Evolutionary conservation across 2,329 filamentous ascomycete species (phyloP).

Genomic region (Conoideocrella luteorostrata): DNA sequence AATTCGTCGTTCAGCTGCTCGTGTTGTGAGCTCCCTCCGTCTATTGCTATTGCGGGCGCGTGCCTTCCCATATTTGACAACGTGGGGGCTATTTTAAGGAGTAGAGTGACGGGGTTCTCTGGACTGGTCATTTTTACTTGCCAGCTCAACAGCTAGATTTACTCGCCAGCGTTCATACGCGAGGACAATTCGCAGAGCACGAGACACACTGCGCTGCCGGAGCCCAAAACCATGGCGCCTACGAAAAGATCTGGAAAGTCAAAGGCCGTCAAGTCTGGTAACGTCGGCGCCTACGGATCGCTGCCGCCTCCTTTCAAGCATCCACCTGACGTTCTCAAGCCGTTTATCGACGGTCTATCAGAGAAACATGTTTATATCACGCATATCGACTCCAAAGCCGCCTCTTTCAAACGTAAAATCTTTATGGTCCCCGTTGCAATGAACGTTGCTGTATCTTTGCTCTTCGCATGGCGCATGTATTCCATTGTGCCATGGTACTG

Average conservation of each 20-base stretch:
- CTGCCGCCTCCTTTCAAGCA: slow-evolving; percentile 62
- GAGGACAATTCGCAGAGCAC: background rate
- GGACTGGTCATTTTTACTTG: background rate
- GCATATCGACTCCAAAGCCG: slow-evolving; percentile 69
- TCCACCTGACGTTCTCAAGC: slow-evolving; percentile 54
- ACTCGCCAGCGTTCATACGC: background rate
- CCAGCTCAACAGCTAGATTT: background rate
- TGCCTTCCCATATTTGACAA: too few relatives aligned
- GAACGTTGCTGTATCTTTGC: slow-evolving; percentile 59
- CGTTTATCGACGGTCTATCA: slow-evolving; percentile 62
- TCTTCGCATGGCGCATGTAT: slow-evolving; percentile 64
- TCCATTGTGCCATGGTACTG: slow-evolving; percentile 68
- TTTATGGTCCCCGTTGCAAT: slow-evolving; percentile 73
- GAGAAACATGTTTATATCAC: slow-evolving; percentile 71
- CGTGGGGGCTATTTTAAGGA: too few relatives aligned
- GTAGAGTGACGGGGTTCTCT: too few relatives aligned
- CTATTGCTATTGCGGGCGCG: too few relatives aligned
- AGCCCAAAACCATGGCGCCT: slow-evolving; percentile 21
- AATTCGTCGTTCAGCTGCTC: too few relatives aligned
- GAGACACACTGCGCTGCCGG: background rate
- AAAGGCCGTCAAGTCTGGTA: slow-evolving; percentile 19
- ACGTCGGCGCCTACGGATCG: slow-evolving; percentile 21
- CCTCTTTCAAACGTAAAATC: slow-evolving; percentile 70
- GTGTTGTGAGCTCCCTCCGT: background rate
- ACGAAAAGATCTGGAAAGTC: slow-evolving; percentile 27